Evolutionary conservation across 805 yeast genomes (phyloP).

Genomic region (Candida peoriensis): DNA sequence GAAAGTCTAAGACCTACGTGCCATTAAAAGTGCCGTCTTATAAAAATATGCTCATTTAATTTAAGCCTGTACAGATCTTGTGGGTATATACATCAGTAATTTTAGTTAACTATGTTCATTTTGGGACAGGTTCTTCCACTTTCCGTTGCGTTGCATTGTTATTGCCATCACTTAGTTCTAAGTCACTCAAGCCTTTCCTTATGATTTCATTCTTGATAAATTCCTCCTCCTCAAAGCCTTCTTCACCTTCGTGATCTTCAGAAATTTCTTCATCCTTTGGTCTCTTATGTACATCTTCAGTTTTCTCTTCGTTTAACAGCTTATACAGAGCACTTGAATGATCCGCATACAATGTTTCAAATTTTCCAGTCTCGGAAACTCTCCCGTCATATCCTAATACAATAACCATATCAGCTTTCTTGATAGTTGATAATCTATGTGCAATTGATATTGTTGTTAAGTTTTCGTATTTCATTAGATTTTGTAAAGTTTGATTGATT

Average conservation of each 20-base stretch:
- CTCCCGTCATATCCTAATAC: constrained; percentile 79
- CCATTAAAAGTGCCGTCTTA: too few species aligned
- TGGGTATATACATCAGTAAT: too few species aligned
- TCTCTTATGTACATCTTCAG: constrained; percentile 10
- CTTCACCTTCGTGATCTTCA: constrained; percentile 5
- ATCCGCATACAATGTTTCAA: constrained; percentile 49
- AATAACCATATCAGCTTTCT: constrained; percentile 76
- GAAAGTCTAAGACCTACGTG: too few species aligned
- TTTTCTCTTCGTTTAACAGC: constrained; percentile 31
- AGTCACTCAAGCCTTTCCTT: constrained; percentile 16
- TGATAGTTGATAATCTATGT: constrained; percentile 86
- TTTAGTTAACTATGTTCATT: too few species aligned
- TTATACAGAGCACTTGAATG: constrained; percentile 34
- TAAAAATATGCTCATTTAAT: too few species aligned
- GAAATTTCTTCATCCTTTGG: constrained; percentile 6
- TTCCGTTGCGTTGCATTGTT: too few species aligned
- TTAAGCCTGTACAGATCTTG: too few species aligned
- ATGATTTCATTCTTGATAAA: constrained; percentile 22
- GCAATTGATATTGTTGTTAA: constrained; percentile 88
- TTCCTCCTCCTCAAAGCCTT: constrained; percentile 16
- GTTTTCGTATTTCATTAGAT: constrained; percentile 51
- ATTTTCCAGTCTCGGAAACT: constrained; percentile 72
- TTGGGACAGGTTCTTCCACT: too few species aligned
- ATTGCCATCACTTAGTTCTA: too few species aligned
- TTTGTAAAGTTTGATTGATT: constrained; percentile 73